Evolutionary conservation across 1,139 yeast genomes (phyloP).

Genomic region (Suhomyces bribrorum): DNA sequence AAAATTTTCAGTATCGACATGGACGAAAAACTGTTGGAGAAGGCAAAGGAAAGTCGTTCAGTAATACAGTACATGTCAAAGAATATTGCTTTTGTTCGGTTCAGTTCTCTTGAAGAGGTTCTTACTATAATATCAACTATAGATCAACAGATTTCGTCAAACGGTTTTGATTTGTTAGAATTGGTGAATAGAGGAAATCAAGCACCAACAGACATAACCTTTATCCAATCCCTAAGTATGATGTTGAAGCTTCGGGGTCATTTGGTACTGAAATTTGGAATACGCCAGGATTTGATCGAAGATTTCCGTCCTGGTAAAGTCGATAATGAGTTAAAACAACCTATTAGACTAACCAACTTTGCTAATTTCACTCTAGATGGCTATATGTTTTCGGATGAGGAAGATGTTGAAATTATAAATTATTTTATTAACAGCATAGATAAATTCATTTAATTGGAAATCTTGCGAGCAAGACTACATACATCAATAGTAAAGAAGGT

Average conservation of each 20-base stretch:
- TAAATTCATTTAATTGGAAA: too few relatives aligned
- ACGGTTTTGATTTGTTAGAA: constrained; percentile 37
- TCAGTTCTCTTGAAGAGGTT: constrained; percentile 44
- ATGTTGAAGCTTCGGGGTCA: constrained; percentile 23
- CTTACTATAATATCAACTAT: constrained; percentile 18
- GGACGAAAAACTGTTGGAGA: constrained; percentile 4
- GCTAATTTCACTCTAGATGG: neutral
- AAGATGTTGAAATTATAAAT: constrained; percentile 1
- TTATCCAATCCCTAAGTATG: constrained; percentile 23
- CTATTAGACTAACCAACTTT: constrained; percentile 17
- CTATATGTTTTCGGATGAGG: neutral
- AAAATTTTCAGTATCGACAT: constrained; percentile 25
- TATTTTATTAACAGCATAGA: constrained; percentile 10
- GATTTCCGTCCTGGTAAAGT: constrained; percentile 25
- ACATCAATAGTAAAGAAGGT: too few relatives aligned
- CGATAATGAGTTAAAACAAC: constrained; percentile 29
- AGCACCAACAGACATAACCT: constrained; percentile 7
- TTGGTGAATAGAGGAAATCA: constrained; percentile 16
- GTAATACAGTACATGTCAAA: constrained; percentile 35
- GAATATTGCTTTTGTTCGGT: constrained; percentile 41
- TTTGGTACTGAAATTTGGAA: constrained; percentile 23
- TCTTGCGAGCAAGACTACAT: too few relatives aligned
- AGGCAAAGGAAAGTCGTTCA: constrained; percentile 23
- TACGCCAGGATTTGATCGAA: constrained; percentile 25
- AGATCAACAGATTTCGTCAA: constrained; percentile 22